Base-by-base conservation (phyloP, 2,329 filamentous ascomycete genomes). In the Orbilia javanica region DNA sequence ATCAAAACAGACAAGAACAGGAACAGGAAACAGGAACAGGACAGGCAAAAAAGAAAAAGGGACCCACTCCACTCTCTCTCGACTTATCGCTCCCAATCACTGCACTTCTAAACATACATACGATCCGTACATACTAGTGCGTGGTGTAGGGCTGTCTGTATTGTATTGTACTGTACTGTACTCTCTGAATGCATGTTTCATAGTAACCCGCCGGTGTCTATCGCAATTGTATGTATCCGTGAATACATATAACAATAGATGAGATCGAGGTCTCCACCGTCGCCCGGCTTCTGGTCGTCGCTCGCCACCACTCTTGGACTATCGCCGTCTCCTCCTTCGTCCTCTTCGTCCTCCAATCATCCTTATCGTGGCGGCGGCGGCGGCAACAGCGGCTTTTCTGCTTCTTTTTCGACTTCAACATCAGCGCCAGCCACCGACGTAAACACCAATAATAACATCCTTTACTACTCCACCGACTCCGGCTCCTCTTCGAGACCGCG, bases 221-320 rank as follows among this genome's bases (percentile, higher is more conserved):
- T n/a, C n/a, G 15, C 39, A 42, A 3, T n/a, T 15, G 4, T 15
- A 11, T n/a, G 15, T 42, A 42, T 7, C 5, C 15, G 10, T 34
- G 10, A 34, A 34, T 34, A 34, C 10, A 34, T 34, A 34, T 5
- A 10, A 10, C 4, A 10, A 50, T 66, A 73, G 50, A 74, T 74
- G 70, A 66, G 48, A 74, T 67, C 70, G 36, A 66, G 48, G 68
- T 67, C 70, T 34, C 55, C 55, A n/a, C 27, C 55, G 55, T 42
- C 55, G 55, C 55, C 34, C n/a, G 55, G 55, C 55, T 67, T 74
- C 70, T 68, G 62, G 63, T 68, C 62, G 39, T 67, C 70, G 27
- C 63, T 74, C 70, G 70, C 70, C 62, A 52, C 70, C 34, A 42
- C 60, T n/a, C 53, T 74, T 20, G 63, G 62, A 36, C 29, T 72